phyloP scores from a whole-genome alignment of 208 protist genomes.

The Paratrypanosoma confusum region DNA sequence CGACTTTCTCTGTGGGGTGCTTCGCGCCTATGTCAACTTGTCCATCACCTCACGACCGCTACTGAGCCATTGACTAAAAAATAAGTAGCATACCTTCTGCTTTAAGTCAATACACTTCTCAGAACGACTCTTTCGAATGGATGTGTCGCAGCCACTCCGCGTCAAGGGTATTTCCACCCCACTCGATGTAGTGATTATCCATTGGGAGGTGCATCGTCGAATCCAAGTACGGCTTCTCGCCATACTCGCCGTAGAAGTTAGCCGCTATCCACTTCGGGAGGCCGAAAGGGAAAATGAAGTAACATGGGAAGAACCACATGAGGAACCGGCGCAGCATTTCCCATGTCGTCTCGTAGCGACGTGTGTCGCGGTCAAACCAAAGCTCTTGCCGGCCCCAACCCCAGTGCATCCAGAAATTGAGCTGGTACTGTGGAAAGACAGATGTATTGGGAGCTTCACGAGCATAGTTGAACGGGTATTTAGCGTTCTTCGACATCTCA shows the following conservation, averaged over 20 bases:
- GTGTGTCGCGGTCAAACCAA: conserved; percentile 70
- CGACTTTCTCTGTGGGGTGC: too few relatives aligned
- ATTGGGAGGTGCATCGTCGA: conserved; percentile 60
- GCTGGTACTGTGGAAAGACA: conserved; percentile 73
- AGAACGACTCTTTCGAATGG: conserved; percentile 81
- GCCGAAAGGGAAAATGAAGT: conserved; percentile 84
- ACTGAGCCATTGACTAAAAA: conserved; percentile 4
- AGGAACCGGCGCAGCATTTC: conserved; percentile 69
- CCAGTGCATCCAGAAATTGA: conserved; percentile 87
- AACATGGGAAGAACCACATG: conserved; percentile 82
- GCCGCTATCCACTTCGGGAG: conserved; percentile 61
- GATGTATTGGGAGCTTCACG: conserved; percentile 82
- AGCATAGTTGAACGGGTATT: conserved; percentile 78
- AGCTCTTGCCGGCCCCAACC: conserved; percentile 76
- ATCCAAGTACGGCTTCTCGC: conserved; percentile 77
- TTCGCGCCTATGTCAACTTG: too few relatives aligned
- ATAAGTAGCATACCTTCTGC: too few relatives aligned
- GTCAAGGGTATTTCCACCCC: conserved; percentile 68
- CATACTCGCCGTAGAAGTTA: conserved; percentile 77
- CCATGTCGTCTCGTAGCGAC: conserved; percentile 82
- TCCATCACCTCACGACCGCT: neutral
- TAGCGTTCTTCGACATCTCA: conserved; percentile 76
- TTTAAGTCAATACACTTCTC: conserved; percentile 3
- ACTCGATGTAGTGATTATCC: conserved; percentile 85
- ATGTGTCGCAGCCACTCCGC: conserved; percentile 81